These are phyloP conservation scores for Santalum album DNA, from an alignment of 164 flowering plant species.

Conservation along the genomic window DNA sequence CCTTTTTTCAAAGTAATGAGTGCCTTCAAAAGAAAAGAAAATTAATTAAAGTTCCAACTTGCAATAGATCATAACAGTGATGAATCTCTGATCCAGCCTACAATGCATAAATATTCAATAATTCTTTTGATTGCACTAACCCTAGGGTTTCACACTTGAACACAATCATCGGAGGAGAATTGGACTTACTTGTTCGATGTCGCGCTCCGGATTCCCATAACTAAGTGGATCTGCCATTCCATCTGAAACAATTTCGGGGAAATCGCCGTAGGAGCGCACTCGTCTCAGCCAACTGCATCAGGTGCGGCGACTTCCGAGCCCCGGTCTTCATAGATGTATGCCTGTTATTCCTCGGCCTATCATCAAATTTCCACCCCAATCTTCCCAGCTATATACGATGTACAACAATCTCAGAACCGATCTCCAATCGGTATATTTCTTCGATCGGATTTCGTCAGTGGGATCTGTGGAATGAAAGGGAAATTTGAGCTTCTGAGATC, in stretches of 20 bases:
- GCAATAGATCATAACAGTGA: neutral
- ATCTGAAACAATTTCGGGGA: conserved; percentile 49
- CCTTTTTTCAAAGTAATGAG: conserved; percentile 83
- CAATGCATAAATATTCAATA: no score
- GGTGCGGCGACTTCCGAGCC: conserved; percentile 28
- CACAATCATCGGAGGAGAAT: neutral
- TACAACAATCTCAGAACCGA: neutral
- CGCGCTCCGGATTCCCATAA: conserved; percentile 61
- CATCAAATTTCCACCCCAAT: conserved; percentile 21
- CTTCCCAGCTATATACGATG: neutral
- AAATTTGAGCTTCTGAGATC: neutral
- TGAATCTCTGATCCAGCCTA: no score
- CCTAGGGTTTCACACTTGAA: no score
- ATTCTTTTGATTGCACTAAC: no score
- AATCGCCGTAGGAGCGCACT: conserved; percentile 19
- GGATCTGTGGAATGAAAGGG: neutral
- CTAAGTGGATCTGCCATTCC: conserved; percentile 89
- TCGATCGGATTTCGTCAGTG: neutral
- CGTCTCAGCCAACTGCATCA: conserved; percentile 30
- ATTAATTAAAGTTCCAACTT: neutral
- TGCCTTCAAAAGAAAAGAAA: conserved; percentile 42
- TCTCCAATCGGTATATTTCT: neutral
- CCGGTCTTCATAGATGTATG: conserved; percentile 59
- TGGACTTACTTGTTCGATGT: conserved; percentile 55
- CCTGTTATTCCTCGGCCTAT: conserved; percentile 26